Evolutionary conservation across 257 asterid genomes (phyloP).

Genomic region (Sherardia arvensis): DNA sequence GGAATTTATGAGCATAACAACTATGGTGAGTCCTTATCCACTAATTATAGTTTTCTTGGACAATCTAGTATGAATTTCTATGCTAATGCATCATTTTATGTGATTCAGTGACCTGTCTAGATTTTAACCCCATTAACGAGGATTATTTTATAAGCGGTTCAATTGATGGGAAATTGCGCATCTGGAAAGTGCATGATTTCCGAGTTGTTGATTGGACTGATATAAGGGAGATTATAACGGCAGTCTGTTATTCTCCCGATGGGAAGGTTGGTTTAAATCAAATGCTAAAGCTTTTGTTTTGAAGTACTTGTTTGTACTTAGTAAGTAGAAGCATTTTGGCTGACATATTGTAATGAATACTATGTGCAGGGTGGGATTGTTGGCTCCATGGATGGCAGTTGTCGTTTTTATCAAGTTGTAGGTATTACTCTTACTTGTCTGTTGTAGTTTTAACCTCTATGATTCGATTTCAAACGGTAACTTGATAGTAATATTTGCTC

Average conservation of each 20-base stretch:
- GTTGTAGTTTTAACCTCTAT: not conserved
- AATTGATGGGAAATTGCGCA: slow-evolving; percentile 72
- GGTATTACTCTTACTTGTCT: slow-evolving; percentile 29
- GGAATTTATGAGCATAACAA: slow-evolving; percentile 69
- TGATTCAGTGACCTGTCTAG: slow-evolving; percentile 72
- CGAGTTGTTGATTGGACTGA: slow-evolving; percentile 82
- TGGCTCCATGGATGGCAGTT: slow-evolving; percentile 81
- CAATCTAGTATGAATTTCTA: not conserved
- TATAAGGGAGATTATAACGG: slow-evolving; percentile 67
- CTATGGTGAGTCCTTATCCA: slow-evolving; percentile 43
- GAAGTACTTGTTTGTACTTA: not conserved
- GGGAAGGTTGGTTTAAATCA: slow-evolving; percentile 48
- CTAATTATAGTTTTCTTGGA: not conserved
- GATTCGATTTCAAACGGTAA: not conserved
- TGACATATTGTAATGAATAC: slow-evolving; percentile 4
- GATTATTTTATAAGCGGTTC: slow-evolving; percentile 79
- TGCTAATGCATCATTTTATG: not conserved
- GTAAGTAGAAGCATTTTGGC: not conserved
- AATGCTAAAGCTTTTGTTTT: slow-evolving; percentile 3
- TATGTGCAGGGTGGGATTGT: slow-evolving; percentile 65
- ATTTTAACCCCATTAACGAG: slow-evolving; percentile 74
- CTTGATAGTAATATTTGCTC: too few species aligned
- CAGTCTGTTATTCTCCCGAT: slow-evolving; percentile 62
- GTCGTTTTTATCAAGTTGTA: slow-evolving; percentile 51
- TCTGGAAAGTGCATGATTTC: slow-evolving; percentile 65